Evolutionary conservation across 2,329 filamentous ascomycete species (phyloP), one percentile per base, ranked within the genome.

Genomic region (Fusarium bulbicola): DNA sequence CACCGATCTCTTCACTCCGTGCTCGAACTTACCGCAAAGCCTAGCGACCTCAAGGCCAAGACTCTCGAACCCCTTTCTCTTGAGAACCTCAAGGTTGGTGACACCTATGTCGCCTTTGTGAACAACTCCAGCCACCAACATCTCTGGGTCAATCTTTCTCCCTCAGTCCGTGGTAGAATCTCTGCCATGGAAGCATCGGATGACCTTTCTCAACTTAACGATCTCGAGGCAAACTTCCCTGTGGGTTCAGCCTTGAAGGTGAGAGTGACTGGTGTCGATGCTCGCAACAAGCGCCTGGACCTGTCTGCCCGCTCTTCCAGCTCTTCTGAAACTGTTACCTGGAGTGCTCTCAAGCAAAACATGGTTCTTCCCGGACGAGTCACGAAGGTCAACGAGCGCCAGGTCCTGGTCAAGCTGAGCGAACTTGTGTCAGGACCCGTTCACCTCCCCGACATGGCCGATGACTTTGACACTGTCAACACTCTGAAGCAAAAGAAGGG

Each of bases 81-180:
- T 37, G 91, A 93, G 32, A 89, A 93, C 67, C 84, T 99, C 70
- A 86, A 92, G 76, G 84, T 90, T 57, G 95, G 92, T 24, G 91
- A 92, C 24, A 89, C 88, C 5, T 91, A 93, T 82, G 82, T 97
- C 57, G 95, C 92, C 2, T 98, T 95, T 79, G 90, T 99, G 79
- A 99, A 98, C 86, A 98, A 98, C 79, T 87, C 95, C 69, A 89
- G 89, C 28, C 88, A 93, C 34, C 91, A 93, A 73, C 93, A 89
- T 78, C 86, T 97, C 28, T 98, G 96, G 95, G 92, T 97, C 50
- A 98, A 95, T 78, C 84, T 99, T 28, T 94, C 95, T 4, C 95
- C 96, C 12, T 94, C 92, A 59, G 91, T 99, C 21, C 92, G 95
- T 66, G 96, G 96, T 63, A 91, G 95, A 57, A 90, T 99, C 63